phyloP scores from a whole-genome alignment of 1,284 basidiomycete genomes.

The Irpex sp. region DNA sequence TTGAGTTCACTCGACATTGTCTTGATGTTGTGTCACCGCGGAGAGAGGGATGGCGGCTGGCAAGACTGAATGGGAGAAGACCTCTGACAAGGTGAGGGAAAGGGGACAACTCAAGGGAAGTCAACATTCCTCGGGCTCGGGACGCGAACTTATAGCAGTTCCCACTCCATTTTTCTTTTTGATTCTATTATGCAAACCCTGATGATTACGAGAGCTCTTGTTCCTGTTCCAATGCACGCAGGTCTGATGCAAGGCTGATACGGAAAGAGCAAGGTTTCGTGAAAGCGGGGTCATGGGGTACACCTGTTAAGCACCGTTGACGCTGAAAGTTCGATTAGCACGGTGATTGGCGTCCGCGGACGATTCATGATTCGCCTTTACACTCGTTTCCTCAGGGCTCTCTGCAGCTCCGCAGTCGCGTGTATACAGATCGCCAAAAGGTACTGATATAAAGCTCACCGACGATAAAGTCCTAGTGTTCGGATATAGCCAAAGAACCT shows the following conservation, averaged over 20 bases:
- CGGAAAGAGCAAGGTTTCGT: neutral
- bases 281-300: neutral
- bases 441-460: no score
- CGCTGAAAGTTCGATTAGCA: neutral
- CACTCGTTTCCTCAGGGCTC: neutral
- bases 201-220: neutral
- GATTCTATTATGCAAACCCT: neutral
- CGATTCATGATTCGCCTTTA: neutral
- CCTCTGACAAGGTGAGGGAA: neutral
- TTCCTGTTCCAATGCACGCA: neutral
- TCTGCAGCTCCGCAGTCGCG: neutral
- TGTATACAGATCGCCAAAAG: no score
- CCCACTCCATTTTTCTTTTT: neutral
- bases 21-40: neutral
- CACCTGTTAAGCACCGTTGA: neutral
- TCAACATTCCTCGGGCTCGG: neutral
- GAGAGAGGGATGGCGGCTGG: neutral
- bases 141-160: neutral
- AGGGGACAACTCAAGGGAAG: neutral
- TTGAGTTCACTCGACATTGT: conserved; percentile 1
- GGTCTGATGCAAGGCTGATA: neutral
- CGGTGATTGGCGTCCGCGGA: neutral
- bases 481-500: no score
- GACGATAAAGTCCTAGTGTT: no score
- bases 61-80: neutral